Evolutionary conservation across 345 rosid species (phyloP).

Genomic region (Ceriops zippeliana): DNA sequence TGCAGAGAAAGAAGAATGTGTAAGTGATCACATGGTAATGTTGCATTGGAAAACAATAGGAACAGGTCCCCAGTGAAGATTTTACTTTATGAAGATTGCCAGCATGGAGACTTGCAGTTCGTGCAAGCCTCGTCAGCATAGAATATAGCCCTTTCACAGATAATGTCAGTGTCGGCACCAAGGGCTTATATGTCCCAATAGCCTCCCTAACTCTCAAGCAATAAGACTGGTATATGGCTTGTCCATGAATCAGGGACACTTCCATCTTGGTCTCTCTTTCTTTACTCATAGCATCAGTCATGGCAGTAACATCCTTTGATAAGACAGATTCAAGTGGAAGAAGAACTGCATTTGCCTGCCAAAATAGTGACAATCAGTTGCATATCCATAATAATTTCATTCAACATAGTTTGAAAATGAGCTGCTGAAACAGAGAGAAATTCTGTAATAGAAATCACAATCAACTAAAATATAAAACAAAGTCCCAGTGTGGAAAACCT

Average conservation of each 20-base stretch:
- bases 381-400: neutral
- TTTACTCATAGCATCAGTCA: conserved; percentile 70
- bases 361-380: conserved; percentile 10
- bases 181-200: conserved; percentile 54
- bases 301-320: conserved; percentile 82
- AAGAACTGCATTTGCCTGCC: conserved; percentile 74
- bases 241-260: conserved; percentile 82
- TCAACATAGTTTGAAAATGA: too few species aligned
- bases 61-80: conserved; percentile 10
- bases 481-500: conserved; percentile 45
- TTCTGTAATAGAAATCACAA: too few species aligned
- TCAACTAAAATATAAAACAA: neutral
- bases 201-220: conserved; percentile 70
- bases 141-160: conserved; percentile 64
- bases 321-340: conserved; percentile 69
- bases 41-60: conserved; percentile 8
- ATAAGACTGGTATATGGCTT: conserved; percentile 86
- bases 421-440: too few species aligned
- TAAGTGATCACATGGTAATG: neutral
- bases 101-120: conserved; percentile 80
- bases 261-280: conserved; percentile 76
- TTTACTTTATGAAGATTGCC: conserved; percentile 82
- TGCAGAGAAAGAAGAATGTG: conserved; percentile 17
- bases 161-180: conserved; percentile 48
- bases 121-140: conserved; percentile 69